A percentile compares a stretch with the other conserved stretches of the same genome.
Evolutionary conservation across 495 filamentous ascomycete genomes (phyloP).

Genomic region (Aspergillus heteromorphus): DNA sequence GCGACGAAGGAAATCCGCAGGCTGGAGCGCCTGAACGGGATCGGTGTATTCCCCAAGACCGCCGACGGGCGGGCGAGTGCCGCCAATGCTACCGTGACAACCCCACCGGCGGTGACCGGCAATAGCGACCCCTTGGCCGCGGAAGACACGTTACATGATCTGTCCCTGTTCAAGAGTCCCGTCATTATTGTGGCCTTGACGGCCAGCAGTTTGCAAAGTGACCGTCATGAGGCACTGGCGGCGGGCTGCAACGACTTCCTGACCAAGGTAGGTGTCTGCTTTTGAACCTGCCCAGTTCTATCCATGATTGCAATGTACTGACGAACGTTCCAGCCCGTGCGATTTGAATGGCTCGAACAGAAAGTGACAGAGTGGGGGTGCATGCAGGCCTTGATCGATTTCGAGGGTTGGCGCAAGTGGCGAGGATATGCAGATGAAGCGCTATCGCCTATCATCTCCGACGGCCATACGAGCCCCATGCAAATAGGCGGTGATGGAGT

Average conservation of each 20-base stretch:
- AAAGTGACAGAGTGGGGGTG: slow-evolving; percentile 99
- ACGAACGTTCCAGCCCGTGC: slow-evolving; percentile 64
- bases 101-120: slow-evolving; percentile 21
- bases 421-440: slow-evolving; percentile 62
- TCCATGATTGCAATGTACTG: slow-evolving; percentile 2
- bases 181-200: slow-evolving; percentile 98
- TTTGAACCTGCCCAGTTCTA: background rate
- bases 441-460: slow-evolving; percentile 14
- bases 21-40: slow-evolving; percentile 80
- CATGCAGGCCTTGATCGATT: slow-evolving; percentile 98
- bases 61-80: slow-evolving; percentile 37
- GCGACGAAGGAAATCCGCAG: slow-evolving; percentile 95
- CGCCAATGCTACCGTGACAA: slow-evolving; percentile 23
- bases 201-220: slow-evolving; percentile 85
- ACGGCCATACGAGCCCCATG: slow-evolving; percentile 28
- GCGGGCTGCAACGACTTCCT: slow-evolving; percentile 98
- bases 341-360: slow-evolving; percentile 93
- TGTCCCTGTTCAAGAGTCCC: slow-evolving; percentile 82
- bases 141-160: slow-evolving; percentile 60
- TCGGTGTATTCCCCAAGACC: slow-evolving; percentile 73
- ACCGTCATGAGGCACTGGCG: slow-evolving; percentile 89
- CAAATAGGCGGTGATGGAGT: slow-evolving; percentile 18
- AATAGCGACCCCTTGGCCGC: slow-evolving; percentile 33
- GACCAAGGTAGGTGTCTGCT: slow-evolving; percentile 69
- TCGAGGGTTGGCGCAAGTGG: slow-evolving; percentile 97